These are phyloP conservation scores for Pseudogymnoascus sp. DNA, from an alignment of 2,329 filamentous ascomycete species.

Conservation along the genomic window DNA sequence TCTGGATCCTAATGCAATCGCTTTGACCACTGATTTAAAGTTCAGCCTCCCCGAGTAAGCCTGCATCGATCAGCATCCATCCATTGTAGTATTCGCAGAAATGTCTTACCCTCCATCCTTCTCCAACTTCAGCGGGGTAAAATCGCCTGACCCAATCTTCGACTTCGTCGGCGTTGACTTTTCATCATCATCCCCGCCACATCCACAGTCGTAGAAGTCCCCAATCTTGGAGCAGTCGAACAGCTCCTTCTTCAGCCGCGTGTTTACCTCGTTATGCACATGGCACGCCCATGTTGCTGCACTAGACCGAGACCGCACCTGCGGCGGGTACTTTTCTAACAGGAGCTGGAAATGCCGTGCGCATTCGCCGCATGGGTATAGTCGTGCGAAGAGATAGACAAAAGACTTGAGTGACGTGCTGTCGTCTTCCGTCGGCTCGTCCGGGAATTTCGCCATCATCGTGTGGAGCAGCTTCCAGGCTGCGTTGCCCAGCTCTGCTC, in stretches of 20 bases:
- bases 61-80: neutral
- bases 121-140: slow-evolving; percentile 28
- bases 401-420: slow-evolving; percentile 56
- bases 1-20: neutral
- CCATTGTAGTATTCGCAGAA: slow-evolving; percentile 24
- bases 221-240: slow-evolving; percentile 63
- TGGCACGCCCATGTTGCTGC: slow-evolving; percentile 63
- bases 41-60: neutral
- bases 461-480: slow-evolving; percentile 66
- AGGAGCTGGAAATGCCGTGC: slow-evolving; percentile 59
- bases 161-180: slow-evolving; percentile 28
- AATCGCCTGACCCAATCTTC: slow-evolving; percentile 25
- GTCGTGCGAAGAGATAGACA: slow-evolving; percentile 58
- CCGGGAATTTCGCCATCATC: slow-evolving; percentile 63
- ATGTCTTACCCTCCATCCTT: slow-evolving; percentile 23
- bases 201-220: slow-evolving; percentile 66
- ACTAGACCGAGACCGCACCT: slow-evolving; percentile 55
- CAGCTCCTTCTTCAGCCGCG: slow-evolving; percentile 50
- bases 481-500: slow-evolving; percentile 55
- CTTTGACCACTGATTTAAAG: neutral
- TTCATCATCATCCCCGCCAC: slow-evolving; percentile 54
- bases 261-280: slow-evolving; percentile 61
- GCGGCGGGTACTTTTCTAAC: slow-evolving; percentile 55
- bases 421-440: slow-evolving; percentile 56
- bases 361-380: slow-evolving; percentile 66